Evolutionary conservation across 768 basidiomycete genomes (phyloP), one percentile per base, ranked within the genome.

Genomic region (Clavaria fumosa): DNA sequence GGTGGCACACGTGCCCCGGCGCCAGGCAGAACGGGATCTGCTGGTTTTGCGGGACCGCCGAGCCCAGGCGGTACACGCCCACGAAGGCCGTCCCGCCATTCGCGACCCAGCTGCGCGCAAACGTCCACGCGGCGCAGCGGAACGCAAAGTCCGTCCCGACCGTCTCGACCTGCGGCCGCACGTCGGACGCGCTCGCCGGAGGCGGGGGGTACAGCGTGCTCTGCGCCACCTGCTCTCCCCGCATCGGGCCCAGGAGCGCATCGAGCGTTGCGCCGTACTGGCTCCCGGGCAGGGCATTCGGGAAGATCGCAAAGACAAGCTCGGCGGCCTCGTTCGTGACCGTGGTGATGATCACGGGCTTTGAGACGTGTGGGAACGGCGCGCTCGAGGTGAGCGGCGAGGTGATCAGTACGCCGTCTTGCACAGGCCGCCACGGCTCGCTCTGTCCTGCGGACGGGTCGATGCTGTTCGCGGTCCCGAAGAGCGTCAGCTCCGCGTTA

Each of bases 41-140:
- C 27, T 62, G 61, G 56, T 83, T 85, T 28, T 66, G 67, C 7
- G 78, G 73, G 53, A 83, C 81, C n/a, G 75, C 70, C 15, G 77
- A 69, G 18, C 82, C 82, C 26, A 75, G 55, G 32, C 60, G 56
- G 51, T 70, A 83, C 43, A 72, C 45, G 20, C 77, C 80, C 14
- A 80, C 75, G 47, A 63, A 82, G n/a, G 68, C 78, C 24, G 51
- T 63, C 7, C 78, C 79, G 19, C 81, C 78, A 42, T 67, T 48
- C 24, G 55, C 51, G n/a, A 66, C 68, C 78, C 76, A 84, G 46
- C 63, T 69, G 27, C 78, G 63, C 1, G 77, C 69, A 42, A 83
- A 78, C 3, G 71, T 71, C 77, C 76, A 82, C 21, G 63, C 64
- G 11, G 82, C 59, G 52, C 81, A 83, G 44, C 66, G 69, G 72